Evolutionary conservation across 441 rosid genomes (phyloP), one percentile per base, ranked within the genome.

Genomic region (Erodium trifolium): DNA sequence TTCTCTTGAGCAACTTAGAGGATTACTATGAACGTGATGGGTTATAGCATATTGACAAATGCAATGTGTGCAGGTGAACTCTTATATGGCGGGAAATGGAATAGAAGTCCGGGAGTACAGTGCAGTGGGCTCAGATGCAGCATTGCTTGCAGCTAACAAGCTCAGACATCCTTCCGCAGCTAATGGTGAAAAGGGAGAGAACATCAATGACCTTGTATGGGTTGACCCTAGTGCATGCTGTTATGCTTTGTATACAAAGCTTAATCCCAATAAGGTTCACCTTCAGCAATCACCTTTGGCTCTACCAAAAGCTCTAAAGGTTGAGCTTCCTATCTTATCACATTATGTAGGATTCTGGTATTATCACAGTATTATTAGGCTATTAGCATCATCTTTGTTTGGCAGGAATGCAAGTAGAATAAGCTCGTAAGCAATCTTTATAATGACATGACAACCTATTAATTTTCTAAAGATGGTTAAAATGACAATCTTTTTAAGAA

Each of bases 301-400:
- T 62, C 93, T 94, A 67, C 75, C 97, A 41, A 94, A 94, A 87
- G 97, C 99, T 72, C 66, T 94, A 37, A 94, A 94, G 97, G 99
- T 94, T 78, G 16, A 68, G 2, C 31, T 66, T 71, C 66, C 11
- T 57, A 47, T 14, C 18, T 10, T 19, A 47, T 34, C 23, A 55
- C 4, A 55, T 55, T 55, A 55, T 55, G 17, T 17, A 5, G 27
- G 62, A 55, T 17, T 14, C 62, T 55, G 19, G 23, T 55, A 55
- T 55, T 55, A 6, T 16, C 4, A 16, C 23, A 17, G 23, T 55
- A 17, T 55, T 55, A 55, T 55, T 55, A 55, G 62, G 23, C 14
- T 16, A 4, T 47, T 2, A 7, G 62, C 60, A 47, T 72, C 37
- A 6, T 31, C 5, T 59, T 31, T 53, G 27, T 17, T 16, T 31